These are phyloP conservation scores for Yarrowia bubula DNA, from an alignment of 805 yeast genomes.

Conservation along the genomic window DNA sequence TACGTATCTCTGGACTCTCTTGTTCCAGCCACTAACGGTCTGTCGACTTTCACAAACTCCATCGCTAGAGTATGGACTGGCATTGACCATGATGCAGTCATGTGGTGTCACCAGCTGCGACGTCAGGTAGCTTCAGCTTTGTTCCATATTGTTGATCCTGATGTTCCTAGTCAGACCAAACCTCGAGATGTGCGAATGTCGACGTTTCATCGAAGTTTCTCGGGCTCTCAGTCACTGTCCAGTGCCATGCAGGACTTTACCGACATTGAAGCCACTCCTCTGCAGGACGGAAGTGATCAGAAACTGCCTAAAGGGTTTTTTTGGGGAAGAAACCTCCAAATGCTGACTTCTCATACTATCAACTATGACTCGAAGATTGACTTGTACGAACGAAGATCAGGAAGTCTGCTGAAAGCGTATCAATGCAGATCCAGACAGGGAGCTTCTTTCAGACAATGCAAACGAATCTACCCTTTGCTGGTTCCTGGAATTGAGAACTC, in stretches of 20 bases:
- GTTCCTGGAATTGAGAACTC: neutral
- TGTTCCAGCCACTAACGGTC: slow-evolving; percentile 72
- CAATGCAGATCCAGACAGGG: slow-evolving; percentile 20
- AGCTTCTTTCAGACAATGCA: slow-evolving; percentile 5
- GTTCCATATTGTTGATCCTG: slow-evolving; percentile 56
- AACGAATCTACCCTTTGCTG: neutral
- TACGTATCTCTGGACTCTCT: slow-evolving; percentile 72
- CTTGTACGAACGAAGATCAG: neutral
- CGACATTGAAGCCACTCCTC: slow-evolving; percentile 26
- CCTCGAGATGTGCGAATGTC: slow-evolving; percentile 57
- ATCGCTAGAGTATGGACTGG: slow-evolving; percentile 93
- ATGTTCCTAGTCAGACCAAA: slow-evolving; percentile 47
- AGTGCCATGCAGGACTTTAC: slow-evolving; percentile 13
- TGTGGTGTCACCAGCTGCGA: slow-evolving; percentile 92
- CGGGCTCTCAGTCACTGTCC: slow-evolving; percentile 37
- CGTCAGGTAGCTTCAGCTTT: slow-evolving; percentile 57
- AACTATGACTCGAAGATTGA: neutral
- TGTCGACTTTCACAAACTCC: slow-evolving; percentile 79
- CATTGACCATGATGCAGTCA: slow-evolving; percentile 89
- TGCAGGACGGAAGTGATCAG: slow-evolving; percentile 23
- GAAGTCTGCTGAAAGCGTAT: neutral
- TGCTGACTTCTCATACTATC: slow-evolving; percentile 27
- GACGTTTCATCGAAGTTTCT: slow-evolving; percentile 47
- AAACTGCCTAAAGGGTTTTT: slow-evolving; percentile 13
- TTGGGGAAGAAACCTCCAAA: slow-evolving; percentile 27